Percentiles rank a stretch among this genome's conserved stretches.
phyloP scores from a whole-genome alignment of 192 early-diverging fungal species.

The Coemansia pectinata region DNA sequence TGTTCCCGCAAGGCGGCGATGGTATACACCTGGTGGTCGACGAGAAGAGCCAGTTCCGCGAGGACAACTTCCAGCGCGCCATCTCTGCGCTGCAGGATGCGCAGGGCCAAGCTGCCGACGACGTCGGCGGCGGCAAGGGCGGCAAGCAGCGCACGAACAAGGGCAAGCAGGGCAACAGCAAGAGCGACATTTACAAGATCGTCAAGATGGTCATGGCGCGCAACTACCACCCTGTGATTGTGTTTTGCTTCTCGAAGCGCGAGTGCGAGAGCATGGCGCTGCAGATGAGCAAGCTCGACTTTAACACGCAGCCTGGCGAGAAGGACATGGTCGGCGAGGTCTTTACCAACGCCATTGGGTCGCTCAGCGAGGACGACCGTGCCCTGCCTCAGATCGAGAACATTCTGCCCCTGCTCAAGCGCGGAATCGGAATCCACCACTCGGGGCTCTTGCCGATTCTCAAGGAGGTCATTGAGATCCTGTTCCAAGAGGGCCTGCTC shows the following conservation, averaged over 20 bases:
- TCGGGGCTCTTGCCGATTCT: constrained; percentile 93
- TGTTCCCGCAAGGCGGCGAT: constrained; percentile 88
- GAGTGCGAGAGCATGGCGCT: constrained; percentile 92
- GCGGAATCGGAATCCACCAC: constrained; percentile 97
- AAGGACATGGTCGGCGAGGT: constrained; percentile 81
- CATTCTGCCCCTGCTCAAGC: constrained; percentile 84
- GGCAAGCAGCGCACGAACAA: constrained; percentile 58
- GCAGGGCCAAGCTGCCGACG: constrained; percentile 62
- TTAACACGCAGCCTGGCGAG: constrained; percentile 78
- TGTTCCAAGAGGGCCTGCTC: constrained; percentile 95
- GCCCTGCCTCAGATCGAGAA: constrained; percentile 89
- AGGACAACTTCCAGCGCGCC: constrained; percentile 95
- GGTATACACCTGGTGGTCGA: constrained; percentile 97
- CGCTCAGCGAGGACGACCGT: constrained; percentile 87
- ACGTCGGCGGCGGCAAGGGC: constrained; percentile 46
- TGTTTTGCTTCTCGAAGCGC: constrained; percentile 92
- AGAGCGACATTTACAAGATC: constrained; percentile 89
- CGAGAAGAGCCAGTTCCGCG: constrained; percentile 91
- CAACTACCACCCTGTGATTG: constrained; percentile 98
- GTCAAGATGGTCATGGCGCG: constrained; percentile 94
- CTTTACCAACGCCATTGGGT: constrained; percentile 83
- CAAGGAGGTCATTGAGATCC: constrained; percentile 96
- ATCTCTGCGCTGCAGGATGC: constrained; percentile 69
- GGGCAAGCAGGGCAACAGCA: constrained; percentile 57
- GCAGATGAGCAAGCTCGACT: constrained; percentile 89